phyloP scores from a whole-genome alignment of 805 yeast species.

The Priceomyces haplophilus region DNA sequence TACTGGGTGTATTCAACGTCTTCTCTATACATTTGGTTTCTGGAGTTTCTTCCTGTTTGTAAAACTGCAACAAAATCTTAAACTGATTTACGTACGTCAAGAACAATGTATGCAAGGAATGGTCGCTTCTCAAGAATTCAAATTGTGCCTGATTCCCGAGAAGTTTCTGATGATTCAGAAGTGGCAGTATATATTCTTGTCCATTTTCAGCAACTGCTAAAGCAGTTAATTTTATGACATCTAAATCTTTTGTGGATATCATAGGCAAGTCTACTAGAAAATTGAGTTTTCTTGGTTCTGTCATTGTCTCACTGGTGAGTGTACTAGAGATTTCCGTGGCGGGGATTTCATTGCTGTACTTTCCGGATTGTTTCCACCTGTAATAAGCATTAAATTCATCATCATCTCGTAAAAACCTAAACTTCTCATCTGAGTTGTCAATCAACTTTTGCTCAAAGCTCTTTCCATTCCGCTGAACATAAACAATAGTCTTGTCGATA shows the following conservation, averaged over 20 bases:
- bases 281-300: slow-evolving; percentile 19
- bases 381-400: slow-evolving; percentile 62
- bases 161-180: slow-evolving; percentile 36
- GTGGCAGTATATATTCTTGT: slow-evolving; percentile 27
- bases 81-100: slow-evolving; percentile 56
- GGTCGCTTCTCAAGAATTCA: slow-evolving; percentile 59
- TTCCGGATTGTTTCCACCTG: slow-evolving; percentile 39
- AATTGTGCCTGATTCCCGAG: slow-evolving; percentile 51
- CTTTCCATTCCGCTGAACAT: slow-evolving; percentile 65
- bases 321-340: slow-evolving; percentile 5
- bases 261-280: slow-evolving; percentile 28
- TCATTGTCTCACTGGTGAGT: slow-evolving; percentile 21
- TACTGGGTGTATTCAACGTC: slow-evolving; percentile 20
- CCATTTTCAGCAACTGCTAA: slow-evolving; percentile 64
- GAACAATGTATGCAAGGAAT: slow-evolving; percentile 59
- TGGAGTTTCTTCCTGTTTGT: slow-evolving; percentile 10
- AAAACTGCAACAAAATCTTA: slow-evolving; percentile 18
- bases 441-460: slow-evolving; percentile 60
- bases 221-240: slow-evolving; percentile 71
- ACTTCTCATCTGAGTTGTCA: slow-evolving; percentile 50
- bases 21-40: slow-evolving; percentile 6
- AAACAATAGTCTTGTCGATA: slow-evolving; percentile 70
- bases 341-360: slow-evolving; percentile 8
- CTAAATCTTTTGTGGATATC: slow-evolving; percentile 62
- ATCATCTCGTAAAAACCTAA: slow-evolving; percentile 56